These are phyloP conservation scores for Herpetomonas tarakana DNA, from an alignment of 208 protist species.

Conservation along the genomic window DNA sequence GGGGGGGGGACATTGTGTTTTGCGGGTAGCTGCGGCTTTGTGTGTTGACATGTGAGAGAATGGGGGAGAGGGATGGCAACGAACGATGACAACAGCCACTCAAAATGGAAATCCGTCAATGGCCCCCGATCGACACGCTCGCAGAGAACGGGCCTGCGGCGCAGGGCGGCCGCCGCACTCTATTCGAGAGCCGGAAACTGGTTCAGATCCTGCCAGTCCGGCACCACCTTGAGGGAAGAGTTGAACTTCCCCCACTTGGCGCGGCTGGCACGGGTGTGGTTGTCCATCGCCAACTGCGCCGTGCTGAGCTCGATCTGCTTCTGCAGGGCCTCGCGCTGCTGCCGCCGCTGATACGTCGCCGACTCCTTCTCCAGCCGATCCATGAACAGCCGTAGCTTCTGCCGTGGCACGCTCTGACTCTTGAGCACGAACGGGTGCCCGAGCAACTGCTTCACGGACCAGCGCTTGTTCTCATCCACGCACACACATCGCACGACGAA, in stretches of 20 bases:
- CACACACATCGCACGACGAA: slow-evolving; percentile 74
- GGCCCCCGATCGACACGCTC: no score
- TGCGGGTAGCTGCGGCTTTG: no score
- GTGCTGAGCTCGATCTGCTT: slow-evolving; percentile 78
- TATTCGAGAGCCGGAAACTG: slow-evolving; percentile 62
- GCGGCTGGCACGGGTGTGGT: slow-evolving; percentile 57
- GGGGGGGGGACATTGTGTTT: no score
- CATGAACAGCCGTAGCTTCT: slow-evolving; percentile 77
- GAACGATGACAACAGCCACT: no score
- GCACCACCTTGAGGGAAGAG: slow-evolving; percentile 56
- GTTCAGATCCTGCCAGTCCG: slow-evolving; percentile 52
- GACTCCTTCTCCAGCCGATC: slow-evolving; percentile 65
- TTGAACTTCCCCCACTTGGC: slow-evolving; percentile 69
- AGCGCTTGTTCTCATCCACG: slow-evolving; percentile 42
- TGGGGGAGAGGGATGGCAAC: no score
- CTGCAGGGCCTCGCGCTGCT: slow-evolving; percentile 67
- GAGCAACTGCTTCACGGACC: slow-evolving; percentile 60
- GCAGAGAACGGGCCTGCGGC: no score
- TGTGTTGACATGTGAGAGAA: no score
- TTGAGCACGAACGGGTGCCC: slow-evolving; percentile 78
- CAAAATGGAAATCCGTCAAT: no score
- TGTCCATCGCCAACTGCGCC: slow-evolving; percentile 43
- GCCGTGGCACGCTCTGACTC: slow-evolving; percentile 52
- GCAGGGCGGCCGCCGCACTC: no score
- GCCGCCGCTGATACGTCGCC: slow-evolving; percentile 57